Percentiles rank a stretch among this genome's conserved stretches.
These are phyloP conservation scores for Cylindrotheca closterium DNA, from an alignment of 108 stramenopile genomes.

Conservation along the genomic window DNA sequence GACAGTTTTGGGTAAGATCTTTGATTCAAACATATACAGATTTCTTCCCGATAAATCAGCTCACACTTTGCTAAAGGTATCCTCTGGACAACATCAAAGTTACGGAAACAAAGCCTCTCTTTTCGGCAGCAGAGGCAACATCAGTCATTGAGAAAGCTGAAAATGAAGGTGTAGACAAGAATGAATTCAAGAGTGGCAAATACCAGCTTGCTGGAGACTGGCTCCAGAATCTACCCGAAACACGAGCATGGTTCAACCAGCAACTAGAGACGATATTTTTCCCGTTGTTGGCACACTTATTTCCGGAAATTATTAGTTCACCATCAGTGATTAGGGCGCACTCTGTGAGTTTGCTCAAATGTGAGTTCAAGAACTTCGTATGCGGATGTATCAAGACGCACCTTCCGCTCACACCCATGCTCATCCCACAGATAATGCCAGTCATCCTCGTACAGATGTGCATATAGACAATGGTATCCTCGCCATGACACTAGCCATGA, in stretches of 20 bases:
- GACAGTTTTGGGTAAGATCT: constrained; percentile 44
- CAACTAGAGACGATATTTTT: constrained; percentile 42
- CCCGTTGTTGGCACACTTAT: constrained; percentile 42
- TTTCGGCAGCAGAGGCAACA: constrained; percentile 44
- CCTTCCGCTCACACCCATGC: too few relatives aligned
- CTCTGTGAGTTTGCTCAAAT: constrained; percentile 57
- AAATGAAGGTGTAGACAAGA: constrained; percentile 50
- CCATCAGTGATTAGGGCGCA: constrained; percentile 53
- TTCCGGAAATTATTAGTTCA: constrained; percentile 56
- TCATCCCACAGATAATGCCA: too few relatives aligned
- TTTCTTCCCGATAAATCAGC: too few relatives aligned
- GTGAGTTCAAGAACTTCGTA: too few relatives aligned
- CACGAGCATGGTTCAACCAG: constrained; percentile 54
- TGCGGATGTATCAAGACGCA: too few relatives aligned
- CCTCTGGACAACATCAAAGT: constrained; percentile 67
- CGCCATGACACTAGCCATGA: constrained; percentile 64
- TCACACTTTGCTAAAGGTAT: too few relatives aligned
- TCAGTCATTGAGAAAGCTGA: constrained; percentile 38
- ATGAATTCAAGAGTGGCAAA: constrained; percentile 65
- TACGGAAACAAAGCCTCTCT: constrained; percentile 38
- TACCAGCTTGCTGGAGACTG: constrained; percentile 71
- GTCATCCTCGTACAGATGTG: constrained; percentile 66
- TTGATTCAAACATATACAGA: too few relatives aligned
- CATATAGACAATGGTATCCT: constrained; percentile 74
- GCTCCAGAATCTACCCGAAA: constrained; percentile 54